Percentiles rank a stretch among this genome's conserved stretches.
Evolutionary conservation across 164 flowering plant genomes (phyloP).

Genomic region (Piper longum): DNA sequence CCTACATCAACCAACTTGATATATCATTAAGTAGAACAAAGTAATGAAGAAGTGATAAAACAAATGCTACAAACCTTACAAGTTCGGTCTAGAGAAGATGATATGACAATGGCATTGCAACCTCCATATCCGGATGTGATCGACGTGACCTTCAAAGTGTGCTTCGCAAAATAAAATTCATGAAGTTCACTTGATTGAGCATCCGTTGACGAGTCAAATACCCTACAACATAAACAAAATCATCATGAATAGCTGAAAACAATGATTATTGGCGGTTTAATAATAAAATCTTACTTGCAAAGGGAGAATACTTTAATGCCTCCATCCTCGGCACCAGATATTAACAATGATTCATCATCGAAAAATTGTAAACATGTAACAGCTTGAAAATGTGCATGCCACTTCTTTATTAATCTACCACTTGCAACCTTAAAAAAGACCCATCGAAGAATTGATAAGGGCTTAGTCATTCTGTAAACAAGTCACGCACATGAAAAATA

Average conservation of each 20-base stretch:
- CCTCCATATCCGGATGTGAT: slow-evolving; percentile 66
- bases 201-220: slow-evolving; percentile 43
- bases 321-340: slow-evolving; percentile 85
- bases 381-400: slow-evolving; percentile 77
- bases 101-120: slow-evolving; percentile 58
- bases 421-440: slow-evolving; percentile 42
- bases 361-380: slow-evolving; percentile 64
- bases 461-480: not conserved
- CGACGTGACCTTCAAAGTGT: slow-evolving; percentile 52
- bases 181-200: slow-evolving; percentile 25
- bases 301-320: slow-evolving; percentile 71
- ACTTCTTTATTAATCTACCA: slow-evolving; percentile 62
- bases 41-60: not conserved
- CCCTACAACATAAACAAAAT: slow-evolving; percentile 18
- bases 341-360: slow-evolving; percentile 55
- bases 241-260: not conserved
- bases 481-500: not conserved
- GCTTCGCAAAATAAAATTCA: slow-evolving; percentile 53
- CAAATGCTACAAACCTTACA: slow-evolving; percentile 56
- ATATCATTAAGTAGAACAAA: not conserved
- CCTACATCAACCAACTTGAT: not conserved
- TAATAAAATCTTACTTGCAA: slow-evolving; percentile 25
- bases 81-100: slow-evolving; percentile 84
- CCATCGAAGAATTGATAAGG: not conserved
- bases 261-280: not conserved